phyloP scores from a whole-genome alignment of 345 rosid genomes.

The Citrus medica region DNA sequence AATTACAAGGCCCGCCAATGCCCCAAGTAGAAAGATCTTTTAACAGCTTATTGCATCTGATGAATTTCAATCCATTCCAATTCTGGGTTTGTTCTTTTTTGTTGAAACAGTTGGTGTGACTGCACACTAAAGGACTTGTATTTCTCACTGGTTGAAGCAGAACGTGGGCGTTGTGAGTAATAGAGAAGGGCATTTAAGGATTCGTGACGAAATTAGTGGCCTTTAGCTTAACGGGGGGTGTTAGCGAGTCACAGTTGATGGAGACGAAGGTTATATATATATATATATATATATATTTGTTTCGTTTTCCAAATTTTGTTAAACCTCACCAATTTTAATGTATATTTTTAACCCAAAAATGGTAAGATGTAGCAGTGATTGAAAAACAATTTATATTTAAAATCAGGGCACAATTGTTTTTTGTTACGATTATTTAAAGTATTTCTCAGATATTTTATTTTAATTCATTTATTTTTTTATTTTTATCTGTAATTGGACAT shows the following conservation, averaged over 20 bases:
- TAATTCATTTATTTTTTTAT: no score
- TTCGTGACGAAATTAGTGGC: no score
- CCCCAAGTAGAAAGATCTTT: conserved; percentile 35
- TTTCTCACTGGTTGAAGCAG: conserved; percentile 1
- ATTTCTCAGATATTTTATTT: no score
- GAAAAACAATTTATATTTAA: no score
- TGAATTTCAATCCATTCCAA: conserved; percentile 16
- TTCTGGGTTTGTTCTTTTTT: conserved; percentile 7
- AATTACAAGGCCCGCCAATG: conserved; percentile 33
- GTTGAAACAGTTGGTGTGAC: background rate
- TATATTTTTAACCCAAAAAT: no score
- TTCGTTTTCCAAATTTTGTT: no score
- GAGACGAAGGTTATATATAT: background rate
- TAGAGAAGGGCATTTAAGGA: background rate
- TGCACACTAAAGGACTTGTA: background rate
- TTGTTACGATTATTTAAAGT: no score
- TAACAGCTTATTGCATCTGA: conserved; percentile 20
- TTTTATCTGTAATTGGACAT: no score
- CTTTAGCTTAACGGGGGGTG: background rate
- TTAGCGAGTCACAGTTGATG: background rate
- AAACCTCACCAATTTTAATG: no score
- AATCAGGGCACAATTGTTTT: no score
- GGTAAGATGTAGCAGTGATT: no score
- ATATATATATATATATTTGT: no score
- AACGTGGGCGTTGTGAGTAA: background rate